A percentile compares a stretch with the other conserved stretches of the same genome.
These are phyloP conservation scores for Ceratocystis cubensis DNA, from an alignment of 2,329 filamentous ascomycete genomes.

Conservation along the genomic window DNA sequence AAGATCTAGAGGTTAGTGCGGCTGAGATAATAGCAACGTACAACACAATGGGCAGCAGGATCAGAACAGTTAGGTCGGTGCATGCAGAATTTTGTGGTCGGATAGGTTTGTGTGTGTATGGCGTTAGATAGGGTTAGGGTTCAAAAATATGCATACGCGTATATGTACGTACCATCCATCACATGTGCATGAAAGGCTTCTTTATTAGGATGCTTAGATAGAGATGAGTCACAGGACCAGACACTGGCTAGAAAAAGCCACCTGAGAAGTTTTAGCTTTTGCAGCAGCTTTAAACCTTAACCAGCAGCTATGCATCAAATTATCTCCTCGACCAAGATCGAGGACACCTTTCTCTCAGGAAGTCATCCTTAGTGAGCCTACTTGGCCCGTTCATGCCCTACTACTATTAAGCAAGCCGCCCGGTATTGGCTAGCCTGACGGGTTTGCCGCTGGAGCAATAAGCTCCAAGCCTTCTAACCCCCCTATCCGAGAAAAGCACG, in stretches of 20 bases:
- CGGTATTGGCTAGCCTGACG: background rate
- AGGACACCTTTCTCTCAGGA: background rate
- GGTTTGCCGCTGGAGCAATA: conserved; percentile 10
- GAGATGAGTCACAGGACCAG: background rate
- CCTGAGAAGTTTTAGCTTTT: background rate
- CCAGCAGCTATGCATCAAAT: background rate
- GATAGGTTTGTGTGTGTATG: background rate
- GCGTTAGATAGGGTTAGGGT: background rate
- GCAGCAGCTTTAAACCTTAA: background rate
- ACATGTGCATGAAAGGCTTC: background rate
- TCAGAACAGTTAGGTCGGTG: background rate
- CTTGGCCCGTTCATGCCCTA: conserved; percentile 6
- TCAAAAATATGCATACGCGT: background rate
- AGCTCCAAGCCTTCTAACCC: background rate
- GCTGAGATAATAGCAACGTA: background rate
- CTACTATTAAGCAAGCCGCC: background rate
- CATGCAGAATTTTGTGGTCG: background rate
- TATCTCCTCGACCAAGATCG: background rate
- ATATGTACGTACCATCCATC: background rate
- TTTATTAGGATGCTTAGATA: background rate
- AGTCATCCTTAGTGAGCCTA: background rate
- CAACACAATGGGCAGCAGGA: background rate
- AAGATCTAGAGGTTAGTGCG: too few species aligned
- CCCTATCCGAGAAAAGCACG: background rate
- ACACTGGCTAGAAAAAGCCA: background rate